These are phyloP conservation scores for Globisporangium sylvaticum DNA, from an alignment of 352 stramenopile species.

Conservation along the genomic window DNA sequence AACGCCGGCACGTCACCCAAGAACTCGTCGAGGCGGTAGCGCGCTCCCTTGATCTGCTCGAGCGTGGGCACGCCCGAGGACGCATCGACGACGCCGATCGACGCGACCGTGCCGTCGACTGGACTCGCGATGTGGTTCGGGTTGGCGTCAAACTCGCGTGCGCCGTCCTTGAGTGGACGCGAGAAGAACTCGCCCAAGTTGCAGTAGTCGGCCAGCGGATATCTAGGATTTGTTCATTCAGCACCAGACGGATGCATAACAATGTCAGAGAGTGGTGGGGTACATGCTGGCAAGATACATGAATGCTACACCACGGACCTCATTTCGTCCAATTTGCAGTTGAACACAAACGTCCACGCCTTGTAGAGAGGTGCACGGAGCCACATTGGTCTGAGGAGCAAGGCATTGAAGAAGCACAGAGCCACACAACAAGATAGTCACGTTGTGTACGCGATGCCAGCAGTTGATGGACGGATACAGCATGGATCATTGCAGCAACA, in stretches of 20 bases:
- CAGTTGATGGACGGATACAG: not conserved
- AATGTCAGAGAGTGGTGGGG: not conserved
- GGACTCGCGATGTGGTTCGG: slow-evolving; percentile 38
- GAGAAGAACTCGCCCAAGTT: slow-evolving; percentile 87
- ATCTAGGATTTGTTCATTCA: slow-evolving; percentile 22
- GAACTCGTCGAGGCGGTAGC: slow-evolving; percentile 84
- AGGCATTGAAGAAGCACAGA: not conserved
- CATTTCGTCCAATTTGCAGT: slow-evolving; percentile 86
- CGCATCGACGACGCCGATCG: slow-evolving; percentile 51
- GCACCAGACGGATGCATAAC: not conserved
- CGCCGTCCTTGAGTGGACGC: slow-evolving; percentile 67
- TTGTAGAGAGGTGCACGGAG: slow-evolving; percentile 75
- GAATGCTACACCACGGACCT: slow-evolving; percentile 19
- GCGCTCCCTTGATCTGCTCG: slow-evolving; percentile 79
- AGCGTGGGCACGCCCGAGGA: slow-evolving; percentile 47
- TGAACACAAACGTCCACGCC: slow-evolving; percentile 72
- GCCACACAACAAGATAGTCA: not conserved
- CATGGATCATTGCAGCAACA: not conserved
- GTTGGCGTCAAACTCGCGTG: slow-evolving; percentile 38
- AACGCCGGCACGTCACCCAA: slow-evolving; percentile 58
- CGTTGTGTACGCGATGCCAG: not conserved
- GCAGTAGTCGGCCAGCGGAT: slow-evolving; percentile 60
- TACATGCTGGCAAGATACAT: not conserved
- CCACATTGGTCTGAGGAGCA: no score
- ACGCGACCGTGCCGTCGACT: slow-evolving; percentile 58